Percentiles rank a stretch among this genome's conserved stretches.
These are phyloP conservation scores for Coniella vitis DNA, from an alignment of 2,329 filamentous ascomycete genomes.

Conservation along the genomic window DNA sequence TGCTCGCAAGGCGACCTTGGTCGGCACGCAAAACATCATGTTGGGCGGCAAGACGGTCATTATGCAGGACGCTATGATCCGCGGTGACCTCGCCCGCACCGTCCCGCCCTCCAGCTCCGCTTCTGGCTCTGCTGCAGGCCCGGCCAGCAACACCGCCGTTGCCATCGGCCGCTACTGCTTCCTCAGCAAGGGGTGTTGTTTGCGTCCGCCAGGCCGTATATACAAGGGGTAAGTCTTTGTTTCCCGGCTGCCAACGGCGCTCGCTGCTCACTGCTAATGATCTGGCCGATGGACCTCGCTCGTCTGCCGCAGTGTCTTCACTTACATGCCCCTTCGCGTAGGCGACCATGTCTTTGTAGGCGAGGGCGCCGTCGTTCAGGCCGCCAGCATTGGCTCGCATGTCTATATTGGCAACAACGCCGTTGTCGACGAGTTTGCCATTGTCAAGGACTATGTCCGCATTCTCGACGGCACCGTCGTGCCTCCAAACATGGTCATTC, in stretches of 20 bases:
- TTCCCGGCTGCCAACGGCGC: not conserved
- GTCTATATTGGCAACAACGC: slow-evolving; percentile 76
- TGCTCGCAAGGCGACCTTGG: slow-evolving; percentile 81
- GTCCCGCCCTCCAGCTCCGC: slow-evolving; percentile 35
- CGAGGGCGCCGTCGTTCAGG: slow-evolving; percentile 67
- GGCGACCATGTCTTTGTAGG: slow-evolving; percentile 93
- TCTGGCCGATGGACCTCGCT: no score
- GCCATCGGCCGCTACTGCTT: slow-evolving; percentile 90
- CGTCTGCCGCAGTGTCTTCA: slow-evolving; percentile 51
- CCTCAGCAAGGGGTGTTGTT: slow-evolving; percentile 67
- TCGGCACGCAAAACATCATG: slow-evolving; percentile 96
- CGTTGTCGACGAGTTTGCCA: slow-evolving; percentile 77
- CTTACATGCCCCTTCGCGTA: slow-evolving; percentile 84
- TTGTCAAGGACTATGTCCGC: slow-evolving; percentile 89
- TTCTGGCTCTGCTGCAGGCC: slow-evolving; percentile 31
- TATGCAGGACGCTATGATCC: slow-evolving; percentile 88
- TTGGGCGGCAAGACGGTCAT: slow-evolving; percentile 94
- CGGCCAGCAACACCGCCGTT: slow-evolving; percentile 60
- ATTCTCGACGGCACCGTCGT: slow-evolving; percentile 80
- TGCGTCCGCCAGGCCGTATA: slow-evolving; percentile 77
- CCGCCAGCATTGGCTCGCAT: slow-evolving; percentile 75
- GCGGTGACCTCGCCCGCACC: slow-evolving; percentile 73
- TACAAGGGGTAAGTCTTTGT: slow-evolving; percentile 56
- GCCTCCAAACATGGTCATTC: slow-evolving; percentile 82
- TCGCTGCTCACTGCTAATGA: not conserved